Evolutionary conservation across 2,329 filamentous ascomycete genomes (phyloP), one percentile per base, ranked within the genome.

Genomic region (Purpureocillium takamizusanense): DNA sequence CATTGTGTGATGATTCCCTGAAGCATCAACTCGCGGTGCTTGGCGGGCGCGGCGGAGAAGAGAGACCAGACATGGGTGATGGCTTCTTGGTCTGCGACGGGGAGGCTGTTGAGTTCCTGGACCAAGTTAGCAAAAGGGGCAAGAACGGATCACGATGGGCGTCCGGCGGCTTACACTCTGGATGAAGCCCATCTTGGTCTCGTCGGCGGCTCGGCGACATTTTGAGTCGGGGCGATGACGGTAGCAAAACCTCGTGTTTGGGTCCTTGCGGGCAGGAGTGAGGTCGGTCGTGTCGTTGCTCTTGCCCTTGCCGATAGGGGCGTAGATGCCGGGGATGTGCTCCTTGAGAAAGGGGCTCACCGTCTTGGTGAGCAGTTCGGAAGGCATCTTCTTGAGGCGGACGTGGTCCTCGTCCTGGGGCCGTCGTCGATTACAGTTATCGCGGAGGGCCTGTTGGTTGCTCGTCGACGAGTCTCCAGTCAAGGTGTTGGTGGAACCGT

Each of bases 41-140:
- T 95, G 9, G 87, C 76, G 0, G 92, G 92, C 1, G 92, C 89
- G 30, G 92, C 92, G 1, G 90, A 97, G 67, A 98, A 98, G 35
- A 97, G 72, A 0, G 90, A 94, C 92, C 92, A 98, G 40, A 97
- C 89, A 54, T 95, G 90, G 27, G 89, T 87, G 52, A 98, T 95
- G 54, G 86, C 89, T 63, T 95, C 87, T 62, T 95, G 88, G 58
- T 98, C 92, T 47, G 77, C 80, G 45, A 83, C 76, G 5, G 88
- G 83, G 27, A 95, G 74, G 34, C 76, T 80, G 51, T 90, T 84
- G 37, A 97, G 77, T 60, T 92, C 84, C 81, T 89, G 40, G 11
- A 14, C 28, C 11, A 29, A n/a, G 35, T 45, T 23, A 49, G 44
- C 10, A 29, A 13, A 16, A 10, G 4, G 13, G 21, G 29, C 3